phyloP scores from a whole-genome alignment of 176 grass and related monocot genomes.

The Musa schizocarpa region DNA sequence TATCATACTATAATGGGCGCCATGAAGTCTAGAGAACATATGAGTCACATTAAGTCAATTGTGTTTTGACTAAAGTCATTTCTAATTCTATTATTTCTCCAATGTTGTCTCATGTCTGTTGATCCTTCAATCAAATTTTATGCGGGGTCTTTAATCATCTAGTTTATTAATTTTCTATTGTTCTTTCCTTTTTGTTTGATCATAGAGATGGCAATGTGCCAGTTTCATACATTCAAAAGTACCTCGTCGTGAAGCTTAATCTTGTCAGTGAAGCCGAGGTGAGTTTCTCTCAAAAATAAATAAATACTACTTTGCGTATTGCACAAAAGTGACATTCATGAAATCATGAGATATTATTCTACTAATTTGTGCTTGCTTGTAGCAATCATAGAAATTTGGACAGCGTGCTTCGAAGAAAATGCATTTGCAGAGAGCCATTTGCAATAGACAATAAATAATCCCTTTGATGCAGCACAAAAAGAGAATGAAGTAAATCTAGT shows the following conservation, averaged over 20 bases:
- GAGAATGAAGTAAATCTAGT: no score
- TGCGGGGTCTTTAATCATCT: background rate
- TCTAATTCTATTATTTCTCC: background rate
- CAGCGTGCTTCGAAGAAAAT: background rate
- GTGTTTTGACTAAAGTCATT: background rate
- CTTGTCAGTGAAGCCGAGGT: slow-evolving; percentile 76
- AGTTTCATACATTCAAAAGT: slow-evolving; percentile 61
- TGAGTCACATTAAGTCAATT: background rate
- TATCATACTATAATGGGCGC: background rate
- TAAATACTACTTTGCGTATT: background rate
- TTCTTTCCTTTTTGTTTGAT: slow-evolving; percentile 14
- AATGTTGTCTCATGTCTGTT: background rate
- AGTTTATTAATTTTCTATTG: no score
- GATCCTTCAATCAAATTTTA: background rate
- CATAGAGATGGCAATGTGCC: slow-evolving; percentile 61
- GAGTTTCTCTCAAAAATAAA: slow-evolving; percentile 2
- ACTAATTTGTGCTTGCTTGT: background rate
- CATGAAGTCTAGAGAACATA: background rate
- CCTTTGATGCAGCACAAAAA: no score
- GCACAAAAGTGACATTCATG: background rate
- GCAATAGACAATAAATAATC: no score
- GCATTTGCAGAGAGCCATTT: no score
- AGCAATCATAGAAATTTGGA: background rate
- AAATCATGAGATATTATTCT: background rate
- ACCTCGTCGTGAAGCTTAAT: slow-evolving; percentile 59